Conservation (phyloP, 345 rosid genomes). For the Stellera chamaejasme region DNA sequence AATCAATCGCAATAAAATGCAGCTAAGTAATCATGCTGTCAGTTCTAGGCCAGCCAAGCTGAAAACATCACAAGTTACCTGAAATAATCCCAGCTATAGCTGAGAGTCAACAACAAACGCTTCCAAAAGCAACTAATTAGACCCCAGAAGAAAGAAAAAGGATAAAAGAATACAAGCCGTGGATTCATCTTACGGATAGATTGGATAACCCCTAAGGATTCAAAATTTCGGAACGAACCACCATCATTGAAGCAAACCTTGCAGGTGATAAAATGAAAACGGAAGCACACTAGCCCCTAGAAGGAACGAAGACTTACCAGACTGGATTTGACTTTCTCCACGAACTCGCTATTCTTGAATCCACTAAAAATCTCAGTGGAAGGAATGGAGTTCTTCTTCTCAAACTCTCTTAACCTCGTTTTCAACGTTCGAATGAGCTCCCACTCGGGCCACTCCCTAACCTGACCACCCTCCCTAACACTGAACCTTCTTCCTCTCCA, state of each 20-base stretch:
- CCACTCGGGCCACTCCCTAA: conserved; percentile 73
- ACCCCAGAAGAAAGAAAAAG: too few relatives aligned
- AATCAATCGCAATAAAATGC: too few relatives aligned
- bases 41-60: too few relatives aligned
- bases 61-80: too few relatives aligned
- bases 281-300: neutral
- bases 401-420: conserved; percentile 66
- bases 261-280: too few relatives aligned
- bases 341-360: conserved; percentile 60
- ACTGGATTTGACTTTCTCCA: conserved; percentile 82
- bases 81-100: too few relatives aligned
- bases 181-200: too few relatives aligned
- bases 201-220: too few relatives aligned
- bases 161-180: too few relatives aligned
- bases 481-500: conserved; percentile 40
- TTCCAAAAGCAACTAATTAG: too few relatives aligned
- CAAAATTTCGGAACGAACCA: neutral
- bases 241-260: neutral
- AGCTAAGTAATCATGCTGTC: too few relatives aligned
- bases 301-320: conserved; percentile 41
- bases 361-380: conserved; percentile 57
- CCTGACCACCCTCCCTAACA: conserved; percentile 43
- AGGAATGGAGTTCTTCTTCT: conserved; percentile 46
- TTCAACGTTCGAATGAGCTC: conserved; percentile 70
- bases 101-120: too few relatives aligned